Evolutionary conservation across 306 rosid species (phyloP).

Genomic region (Trifolium dubium): DNA sequence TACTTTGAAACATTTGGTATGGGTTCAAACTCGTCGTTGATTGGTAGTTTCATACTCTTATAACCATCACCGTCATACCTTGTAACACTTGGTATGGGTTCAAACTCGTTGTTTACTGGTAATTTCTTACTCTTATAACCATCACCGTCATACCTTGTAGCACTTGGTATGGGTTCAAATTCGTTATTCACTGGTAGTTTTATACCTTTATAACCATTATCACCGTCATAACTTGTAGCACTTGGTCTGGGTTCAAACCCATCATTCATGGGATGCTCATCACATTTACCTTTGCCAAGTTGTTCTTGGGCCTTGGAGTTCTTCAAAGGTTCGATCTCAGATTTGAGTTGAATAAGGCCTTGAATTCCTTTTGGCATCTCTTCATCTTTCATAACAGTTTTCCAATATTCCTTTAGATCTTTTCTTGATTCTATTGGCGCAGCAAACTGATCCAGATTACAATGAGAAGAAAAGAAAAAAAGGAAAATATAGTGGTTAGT

Average conservation of each 20-base stretch:
- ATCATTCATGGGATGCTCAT: background rate
- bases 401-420: slow-evolving; percentile 37
- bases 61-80: background rate
- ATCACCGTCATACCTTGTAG: too few species aligned
- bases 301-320: background rate
- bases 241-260: background rate
- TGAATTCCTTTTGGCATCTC: slow-evolving; percentile 40
- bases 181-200: background rate
- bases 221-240: background rate
- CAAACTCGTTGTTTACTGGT: too few species aligned
- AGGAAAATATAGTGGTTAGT: background rate
- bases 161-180: too few species aligned
- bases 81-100: background rate
- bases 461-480: background rate
- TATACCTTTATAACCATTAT: background rate
- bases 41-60: background rate
- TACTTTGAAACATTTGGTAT: background rate
- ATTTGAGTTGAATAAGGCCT: slow-evolving; percentile 16
- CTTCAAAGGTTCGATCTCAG: background rate
- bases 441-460: slow-evolving; percentile 31
- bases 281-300: slow-evolving; percentile 10
- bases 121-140: too few species aligned
- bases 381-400: slow-evolving; percentile 39
- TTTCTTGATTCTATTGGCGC: slow-evolving; percentile 33
- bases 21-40: background rate